Conservation (phyloP, 2,329 filamentous ascomycete genomes). For the Clathrospora elynae region DNA sequence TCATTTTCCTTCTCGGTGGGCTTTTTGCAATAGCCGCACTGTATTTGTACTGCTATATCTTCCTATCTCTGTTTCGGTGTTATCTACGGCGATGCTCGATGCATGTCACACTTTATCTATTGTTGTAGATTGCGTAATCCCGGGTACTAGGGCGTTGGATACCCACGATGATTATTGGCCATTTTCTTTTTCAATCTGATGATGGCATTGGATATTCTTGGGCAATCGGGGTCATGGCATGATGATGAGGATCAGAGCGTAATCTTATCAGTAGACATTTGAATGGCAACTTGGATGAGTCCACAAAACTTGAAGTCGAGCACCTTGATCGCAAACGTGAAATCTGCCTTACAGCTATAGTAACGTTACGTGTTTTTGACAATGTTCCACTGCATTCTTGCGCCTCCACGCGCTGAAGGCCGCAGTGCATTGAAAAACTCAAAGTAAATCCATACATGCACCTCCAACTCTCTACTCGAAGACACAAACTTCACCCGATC, state of each 20-base stretch:
- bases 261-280: conserved; percentile 23
- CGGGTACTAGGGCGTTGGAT: conserved; percentile 33
- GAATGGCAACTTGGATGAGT: conserved; percentile 19
- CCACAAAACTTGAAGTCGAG: conserved; percentile 2
- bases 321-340: background rate
- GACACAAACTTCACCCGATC: too few species aligned
- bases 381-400: conserved; percentile 6
- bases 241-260: conserved; percentile 14
- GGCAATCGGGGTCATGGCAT: conserved; percentile 14
- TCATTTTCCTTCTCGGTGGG: conserved; percentile 2
- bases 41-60: conserved; percentile 18
- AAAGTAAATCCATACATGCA: too few species aligned
- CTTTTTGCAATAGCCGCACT: conserved; percentile 1
- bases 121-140: conserved; percentile 16
- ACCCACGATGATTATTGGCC: conserved; percentile 27
- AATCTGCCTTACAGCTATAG: too few species aligned
- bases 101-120: conserved; percentile 7
- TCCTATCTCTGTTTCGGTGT: conserved; percentile 8
- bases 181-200: conserved; percentile 18
- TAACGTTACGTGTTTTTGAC: background rate
- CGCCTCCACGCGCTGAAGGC: conserved; percentile 5
- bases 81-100: conserved; percentile 19
- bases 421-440: background rate
- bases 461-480: too few species aligned
- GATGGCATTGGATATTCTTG: conserved; percentile 8